These are phyloP conservation scores for Mycena belliarum DNA, from an alignment of 768 basidiomycete genomes.

Conservation along the genomic window DNA sequence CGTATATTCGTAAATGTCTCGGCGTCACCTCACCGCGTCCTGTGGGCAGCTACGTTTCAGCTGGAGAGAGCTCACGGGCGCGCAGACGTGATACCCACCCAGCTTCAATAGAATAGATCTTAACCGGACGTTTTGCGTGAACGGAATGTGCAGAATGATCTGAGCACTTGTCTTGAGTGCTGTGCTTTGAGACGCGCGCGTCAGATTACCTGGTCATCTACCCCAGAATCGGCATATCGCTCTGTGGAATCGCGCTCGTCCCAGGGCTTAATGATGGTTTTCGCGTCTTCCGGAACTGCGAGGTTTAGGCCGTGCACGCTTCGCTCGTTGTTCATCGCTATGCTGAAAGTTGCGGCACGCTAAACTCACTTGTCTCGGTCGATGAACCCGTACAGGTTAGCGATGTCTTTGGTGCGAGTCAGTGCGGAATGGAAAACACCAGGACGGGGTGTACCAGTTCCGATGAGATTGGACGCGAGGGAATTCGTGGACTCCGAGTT, in stretches of 20 bases:
- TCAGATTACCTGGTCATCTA: conserved; percentile 77
- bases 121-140: conserved; percentile 74
- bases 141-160: conserved; percentile 83
- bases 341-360: conserved; percentile 2
- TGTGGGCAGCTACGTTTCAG: conserved; percentile 25
- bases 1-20: conserved; percentile 71
- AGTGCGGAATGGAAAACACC: background rate
- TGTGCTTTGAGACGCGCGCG: background rate
- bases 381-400: conserved; percentile 60
- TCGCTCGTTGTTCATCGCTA: conserved; percentile 27
- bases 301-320: conserved; percentile 84
- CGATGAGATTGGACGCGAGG: conserved; percentile 44
- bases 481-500: conserved; percentile 39
- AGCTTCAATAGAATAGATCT: conserved; percentile 76
- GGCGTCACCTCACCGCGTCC: conserved; percentile 81
- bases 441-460: conserved; percentile 25
- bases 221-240: conserved; percentile 72
- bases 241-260: conserved; percentile 68
- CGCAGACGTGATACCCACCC: conserved; percentile 44
- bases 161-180: conserved; percentile 29
- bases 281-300: conserved; percentile 78
- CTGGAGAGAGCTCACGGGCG: background rate
- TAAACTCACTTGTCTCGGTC: conserved; percentile 65
- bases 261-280: conserved; percentile 80
- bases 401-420: conserved; percentile 33